These are phyloP conservation scores for sorghum (Sorghum bicolor) DNA, from an alignment of 176 grass and related monocot genomes.

Conservation along the genomic window Sorghum_bicolor_NCBIv3 NC_012874.2:54656501-54657000, in stretches of 20 bases:
- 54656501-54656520: too few species aligned
- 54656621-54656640: too few species aligned
- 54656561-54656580: too few species aligned
- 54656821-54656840: slow-evolving; percentile 5
- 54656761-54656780: background rate
- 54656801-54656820: background rate
- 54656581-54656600: too few species aligned
- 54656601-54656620: too few species aligned
- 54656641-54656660: too few species aligned
- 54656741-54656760: background rate
- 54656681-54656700: background rate
- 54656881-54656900: background rate
- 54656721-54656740: background rate
- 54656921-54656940: too few species aligned
- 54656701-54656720: slow-evolving; percentile 29
- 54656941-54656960: background rate
- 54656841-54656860: slow-evolving; percentile 16
- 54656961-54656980: background rate
- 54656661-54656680: too few species aligned
- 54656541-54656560: too few species aligned
- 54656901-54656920: background rate
- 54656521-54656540: too few species aligned
- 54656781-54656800: background rate
- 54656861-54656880: background rate
- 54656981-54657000: background rate